phyloP scores from a whole-genome alignment of 169 alveolate genomes.

The Babesia bovis region DNA sequence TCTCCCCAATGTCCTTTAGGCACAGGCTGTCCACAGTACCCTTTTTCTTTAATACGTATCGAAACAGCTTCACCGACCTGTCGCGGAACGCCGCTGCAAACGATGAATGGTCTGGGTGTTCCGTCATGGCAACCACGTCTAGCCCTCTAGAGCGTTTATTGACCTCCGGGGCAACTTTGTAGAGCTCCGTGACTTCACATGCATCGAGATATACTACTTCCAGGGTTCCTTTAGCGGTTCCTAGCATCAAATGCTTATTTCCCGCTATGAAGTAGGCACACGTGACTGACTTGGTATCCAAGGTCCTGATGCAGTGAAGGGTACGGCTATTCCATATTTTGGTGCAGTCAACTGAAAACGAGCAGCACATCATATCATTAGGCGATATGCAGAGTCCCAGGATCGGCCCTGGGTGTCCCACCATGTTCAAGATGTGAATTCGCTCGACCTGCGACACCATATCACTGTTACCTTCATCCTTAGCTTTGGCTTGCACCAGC shows the following conservation, averaged over 20 bases:
- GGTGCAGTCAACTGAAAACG: slow-evolving; percentile 14
- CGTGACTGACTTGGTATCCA: slow-evolving; percentile 20
- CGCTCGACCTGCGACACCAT: slow-evolving; percentile 18
- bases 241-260: slow-evolving; percentile 19
- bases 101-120: slow-evolving; percentile 25
- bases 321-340: slow-evolving; percentile 42
- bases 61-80: slow-evolving; percentile 7
- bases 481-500: slow-evolving; percentile 20
- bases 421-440: slow-evolving; percentile 26
- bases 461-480: slow-evolving; percentile 22
- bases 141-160: slow-evolving; percentile 6
- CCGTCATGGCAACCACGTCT: slow-evolving; percentile 12
- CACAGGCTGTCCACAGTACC: not conserved
- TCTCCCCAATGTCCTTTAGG: slow-evolving; percentile 43
- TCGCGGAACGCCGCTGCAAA: slow-evolving; percentile 36
- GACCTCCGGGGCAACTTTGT: slow-evolving; percentile 11
- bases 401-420: slow-evolving; percentile 57
- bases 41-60: slow-evolving; percentile 1
- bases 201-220: slow-evolving; percentile 33
- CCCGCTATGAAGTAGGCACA: slow-evolving; percentile 51
- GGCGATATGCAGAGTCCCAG: slow-evolving; percentile 58
- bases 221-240: slow-evolving; percentile 34
- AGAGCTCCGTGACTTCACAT: slow-evolving; percentile 21
- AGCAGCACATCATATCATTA: slow-evolving; percentile 17
- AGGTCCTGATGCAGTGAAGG: slow-evolving; percentile 17